A percentile compares a stretch with the other conserved stretches of the same genome.
Conservation (phyloP, 352 stramenopile genomes). For the Halophytophthora polymorphica region DNA sequence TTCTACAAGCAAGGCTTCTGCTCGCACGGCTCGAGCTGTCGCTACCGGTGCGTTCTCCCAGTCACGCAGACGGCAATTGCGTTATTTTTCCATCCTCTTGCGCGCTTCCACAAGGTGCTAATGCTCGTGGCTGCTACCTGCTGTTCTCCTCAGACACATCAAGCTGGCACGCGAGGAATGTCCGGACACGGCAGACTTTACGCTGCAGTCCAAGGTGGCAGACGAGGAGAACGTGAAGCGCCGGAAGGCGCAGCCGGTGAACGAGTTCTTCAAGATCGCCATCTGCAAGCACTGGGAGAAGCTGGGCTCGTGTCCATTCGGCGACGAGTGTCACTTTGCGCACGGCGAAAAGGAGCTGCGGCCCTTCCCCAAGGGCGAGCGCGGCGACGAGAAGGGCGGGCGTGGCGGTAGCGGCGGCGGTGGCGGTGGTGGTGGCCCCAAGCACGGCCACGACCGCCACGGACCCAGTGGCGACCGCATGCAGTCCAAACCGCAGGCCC, state of each 20-base stretch:
- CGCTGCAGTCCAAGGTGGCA: slow-evolving; percentile 87
- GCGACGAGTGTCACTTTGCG: slow-evolving; percentile 96
- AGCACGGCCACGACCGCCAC: slow-evolving; percentile 9
- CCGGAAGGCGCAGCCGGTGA: slow-evolving; percentile 85
- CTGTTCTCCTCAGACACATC: slow-evolving; percentile 75
- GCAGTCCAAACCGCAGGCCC: neutral
- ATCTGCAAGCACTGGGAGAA: slow-evolving; percentile 98
- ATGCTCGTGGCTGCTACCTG: neutral
- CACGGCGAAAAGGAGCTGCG: slow-evolving; percentile 93
- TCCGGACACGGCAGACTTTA: slow-evolving; percentile 93
- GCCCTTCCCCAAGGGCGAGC: slow-evolving; percentile 79
- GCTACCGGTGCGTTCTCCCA: slow-evolving; percentile 63
- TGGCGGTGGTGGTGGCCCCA: slow-evolving; percentile 9
- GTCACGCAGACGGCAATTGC: neutral
- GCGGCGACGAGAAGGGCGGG: slow-evolving; percentile 28
- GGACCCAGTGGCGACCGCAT: slow-evolving; percentile 2
- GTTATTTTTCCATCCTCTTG: no score
- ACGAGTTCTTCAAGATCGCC: slow-evolving; percentile 97
- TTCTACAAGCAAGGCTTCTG: slow-evolving; percentile 99
- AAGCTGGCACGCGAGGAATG: slow-evolving; percentile 92
- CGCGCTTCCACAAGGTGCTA: no score
- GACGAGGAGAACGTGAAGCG: slow-evolving; percentile 90
- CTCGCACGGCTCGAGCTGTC: slow-evolving; percentile 95
- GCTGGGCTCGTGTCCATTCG: slow-evolving; percentile 94
- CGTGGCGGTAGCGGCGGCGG: neutral